Evolutionary conservation across 2,329 filamentous ascomycete genomes (phyloP), one percentile per base, ranked within the genome.

Genomic region (Capronia epimyces): DNA sequence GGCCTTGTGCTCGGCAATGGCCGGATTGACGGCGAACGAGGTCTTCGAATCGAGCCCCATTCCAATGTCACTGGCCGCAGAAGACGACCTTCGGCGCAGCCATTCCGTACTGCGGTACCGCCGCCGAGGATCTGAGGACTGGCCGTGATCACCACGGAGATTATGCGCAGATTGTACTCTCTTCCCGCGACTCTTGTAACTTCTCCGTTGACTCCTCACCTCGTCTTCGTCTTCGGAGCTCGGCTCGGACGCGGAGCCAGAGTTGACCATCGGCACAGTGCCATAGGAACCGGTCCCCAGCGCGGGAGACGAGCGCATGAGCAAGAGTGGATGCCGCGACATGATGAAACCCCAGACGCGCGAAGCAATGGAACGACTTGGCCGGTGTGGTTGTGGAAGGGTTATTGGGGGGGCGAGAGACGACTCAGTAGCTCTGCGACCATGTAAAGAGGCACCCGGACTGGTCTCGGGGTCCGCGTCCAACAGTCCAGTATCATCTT

Each of bases 281-380:
- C 80, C 80, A 64, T 83, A 83, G 13, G 79, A 81, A 18, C 78
- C 77, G 29, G 78, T 81, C 50, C 78, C 80, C 64, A 78, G 75
- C 27, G 77, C 78, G 37, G 80, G 79, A 57, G 79, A 79, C 43
- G 79, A 79, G 53, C 78, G 76, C 64, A 81, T 67, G 47, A 84
- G 69, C 49, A 84, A 69, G 50, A 83, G 74, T 52, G 79, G 79
- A 55, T 75, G 70, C 64, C 69, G 71, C 53, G 74, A 75, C 73
- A 76, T 76, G 50, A 68, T 55, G 46, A 55, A 56, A 24, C 43
- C 15, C 43, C 55, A 49, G 29, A 62, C 43, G 36, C 52, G 57
- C 9, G 50, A 49, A 21, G 53, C 48, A 13, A 55, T 29, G 16
- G 56, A 53, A 37, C 15, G 39, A 24, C 18, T 34, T n/a, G 25